These are phyloP conservation scores for Collariella sp. DNA, from an alignment of 495 filamentous ascomycete species.

Conservation along the genomic window DNA sequence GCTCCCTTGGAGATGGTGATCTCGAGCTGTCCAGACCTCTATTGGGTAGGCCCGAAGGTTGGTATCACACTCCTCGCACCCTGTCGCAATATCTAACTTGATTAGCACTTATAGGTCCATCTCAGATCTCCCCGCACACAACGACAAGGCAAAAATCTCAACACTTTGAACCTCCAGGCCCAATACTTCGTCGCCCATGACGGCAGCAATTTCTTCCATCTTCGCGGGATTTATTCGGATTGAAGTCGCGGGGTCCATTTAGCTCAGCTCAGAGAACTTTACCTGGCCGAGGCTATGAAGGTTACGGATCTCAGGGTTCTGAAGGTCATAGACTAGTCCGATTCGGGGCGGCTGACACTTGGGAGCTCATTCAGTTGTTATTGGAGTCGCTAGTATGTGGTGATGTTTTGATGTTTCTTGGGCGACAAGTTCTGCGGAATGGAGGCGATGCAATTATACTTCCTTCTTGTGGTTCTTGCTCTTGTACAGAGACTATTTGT, in stretches of 20 bases:
- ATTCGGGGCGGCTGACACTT: no score
- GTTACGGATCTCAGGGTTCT: no score
- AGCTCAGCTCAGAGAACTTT: not conserved
- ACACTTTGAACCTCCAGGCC: not conserved
- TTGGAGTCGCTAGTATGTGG: not conserved
- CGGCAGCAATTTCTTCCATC: not conserved
- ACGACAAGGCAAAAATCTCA: not conserved
- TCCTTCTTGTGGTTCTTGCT: not conserved
- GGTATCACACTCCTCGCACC: not conserved
- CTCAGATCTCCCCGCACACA: not conserved
- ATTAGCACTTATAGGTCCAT: not conserved
- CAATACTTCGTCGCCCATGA: not conserved
- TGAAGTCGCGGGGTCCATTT: not conserved
- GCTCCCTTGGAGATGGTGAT: not conserved
- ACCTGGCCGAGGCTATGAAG: no score
- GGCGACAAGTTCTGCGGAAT: not conserved
- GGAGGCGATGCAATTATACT: not conserved
- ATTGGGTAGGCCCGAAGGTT: not conserved
- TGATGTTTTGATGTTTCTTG: not conserved
- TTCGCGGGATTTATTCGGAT: not conserved
- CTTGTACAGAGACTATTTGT: not conserved
- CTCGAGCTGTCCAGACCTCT: not conserved
- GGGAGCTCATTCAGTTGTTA: not conserved
- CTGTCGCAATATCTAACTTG: not conserved
- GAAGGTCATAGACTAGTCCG: no score